These are phyloP conservation scores for Eucalyptus caleyi DNA, from an alignment of 345 rosid species.

Conservation along the genomic window DNA sequence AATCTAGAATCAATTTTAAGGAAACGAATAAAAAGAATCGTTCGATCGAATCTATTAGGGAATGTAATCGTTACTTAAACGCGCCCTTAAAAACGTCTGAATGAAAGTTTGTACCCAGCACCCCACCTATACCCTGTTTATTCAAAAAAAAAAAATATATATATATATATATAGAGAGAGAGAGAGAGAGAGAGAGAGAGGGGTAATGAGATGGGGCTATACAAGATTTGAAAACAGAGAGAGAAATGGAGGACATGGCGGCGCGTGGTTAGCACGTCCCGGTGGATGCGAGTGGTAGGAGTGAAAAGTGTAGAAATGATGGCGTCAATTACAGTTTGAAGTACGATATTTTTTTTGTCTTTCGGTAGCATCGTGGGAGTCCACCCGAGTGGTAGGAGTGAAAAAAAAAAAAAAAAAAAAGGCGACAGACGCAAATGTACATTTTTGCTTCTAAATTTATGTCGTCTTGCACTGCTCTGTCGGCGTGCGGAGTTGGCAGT, in stretches of 20 bases:
- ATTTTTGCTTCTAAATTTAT: background rate
- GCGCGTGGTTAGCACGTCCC: background rate
- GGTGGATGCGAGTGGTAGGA: background rate
- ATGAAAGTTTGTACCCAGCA: background rate
- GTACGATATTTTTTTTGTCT: background rate
- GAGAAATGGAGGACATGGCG: background rate
- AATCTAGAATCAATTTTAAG: too few species aligned
- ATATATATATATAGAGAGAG: too few species aligned
- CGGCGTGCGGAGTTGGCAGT: background rate
- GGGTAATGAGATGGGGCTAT: background rate
- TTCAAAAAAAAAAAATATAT: background rate
- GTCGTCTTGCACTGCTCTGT: background rate
- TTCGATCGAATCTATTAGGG: too few species aligned
- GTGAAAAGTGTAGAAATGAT: background rate
- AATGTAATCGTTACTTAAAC: too few species aligned
- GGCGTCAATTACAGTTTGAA: background rate
- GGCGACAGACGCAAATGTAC: background rate
- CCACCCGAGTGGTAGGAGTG: too few species aligned
- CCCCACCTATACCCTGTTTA: background rate
- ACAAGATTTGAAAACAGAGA: background rate
- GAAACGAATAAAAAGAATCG: too few species aligned
- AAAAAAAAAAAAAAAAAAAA: too few species aligned
- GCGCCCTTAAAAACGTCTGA: rapidly evolving
- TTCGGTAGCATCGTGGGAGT: background rate
- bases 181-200: too few species aligned